These are phyloP conservation scores for Clavulina sp. DNA, from an alignment of 768 basidiomycete genomes.

Conservation along the genomic window DNA sequence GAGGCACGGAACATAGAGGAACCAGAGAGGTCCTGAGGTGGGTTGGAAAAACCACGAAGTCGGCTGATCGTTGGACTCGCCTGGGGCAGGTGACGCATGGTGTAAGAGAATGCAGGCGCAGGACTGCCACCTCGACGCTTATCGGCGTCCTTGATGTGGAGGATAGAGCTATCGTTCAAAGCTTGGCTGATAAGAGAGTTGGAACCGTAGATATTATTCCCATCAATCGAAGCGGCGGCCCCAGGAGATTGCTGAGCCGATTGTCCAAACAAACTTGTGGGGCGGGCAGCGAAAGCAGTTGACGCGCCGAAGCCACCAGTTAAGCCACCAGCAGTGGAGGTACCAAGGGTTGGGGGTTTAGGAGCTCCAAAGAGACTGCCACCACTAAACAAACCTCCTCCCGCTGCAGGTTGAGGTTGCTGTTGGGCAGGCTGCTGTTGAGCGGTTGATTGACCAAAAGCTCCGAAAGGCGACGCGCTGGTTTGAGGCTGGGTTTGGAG, in stretches of 20 bases:
- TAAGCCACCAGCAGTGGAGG: too few species aligned
- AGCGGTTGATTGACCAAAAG: background rate
- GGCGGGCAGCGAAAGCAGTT: background rate
- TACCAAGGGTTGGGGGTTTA: conserved; percentile 14
- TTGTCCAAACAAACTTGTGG: conserved; percentile 3
- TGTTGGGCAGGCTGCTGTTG: background rate
- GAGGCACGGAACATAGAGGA: conserved; percentile 2
- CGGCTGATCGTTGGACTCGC: conserved; percentile 14
- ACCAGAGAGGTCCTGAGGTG: conserved; percentile 12
- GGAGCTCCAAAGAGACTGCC: conserved; percentile 10
- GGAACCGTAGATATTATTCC: conserved; percentile 21
- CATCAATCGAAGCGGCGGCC: conserved; percentile 74
- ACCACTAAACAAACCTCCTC: too few species aligned
- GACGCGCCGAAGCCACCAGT: too few species aligned
- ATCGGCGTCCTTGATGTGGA: conserved; percentile 11
- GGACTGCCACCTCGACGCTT: too few species aligned
- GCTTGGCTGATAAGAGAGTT: too few species aligned
- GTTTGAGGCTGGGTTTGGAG: conserved; percentile 2
- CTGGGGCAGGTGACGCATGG: conserved; percentile 6
- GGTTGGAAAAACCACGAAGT: conserved; percentile 19
- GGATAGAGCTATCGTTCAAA: too few species aligned
- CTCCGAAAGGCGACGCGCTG: conserved; percentile 3
- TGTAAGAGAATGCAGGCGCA: conserved; percentile 6
- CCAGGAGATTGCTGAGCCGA: conserved; percentile 27
- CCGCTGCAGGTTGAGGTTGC: background rate